Conservation (phyloP, 495 filamentous ascomycete genomes). For the Talaromyces stipitatus region DNA sequence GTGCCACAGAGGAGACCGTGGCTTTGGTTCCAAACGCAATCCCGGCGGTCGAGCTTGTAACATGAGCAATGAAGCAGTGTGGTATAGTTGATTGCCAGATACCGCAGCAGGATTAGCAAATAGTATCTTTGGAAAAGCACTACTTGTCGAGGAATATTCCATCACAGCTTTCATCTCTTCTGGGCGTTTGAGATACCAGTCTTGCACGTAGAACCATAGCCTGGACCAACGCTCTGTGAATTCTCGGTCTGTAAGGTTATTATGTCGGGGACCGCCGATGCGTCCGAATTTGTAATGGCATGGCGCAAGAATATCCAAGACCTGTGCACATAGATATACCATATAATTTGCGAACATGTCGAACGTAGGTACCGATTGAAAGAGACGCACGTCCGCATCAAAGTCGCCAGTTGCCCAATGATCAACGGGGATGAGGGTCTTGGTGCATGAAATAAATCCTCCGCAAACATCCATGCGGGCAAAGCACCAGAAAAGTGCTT, state of each 20-base stretch:
- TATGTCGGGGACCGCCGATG: not conserved
- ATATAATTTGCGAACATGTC: constrained; percentile 35
- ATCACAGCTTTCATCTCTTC: not conserved
- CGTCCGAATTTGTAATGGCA: not conserved
- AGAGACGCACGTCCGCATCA: constrained; percentile 8
- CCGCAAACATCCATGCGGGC: constrained; percentile 42
- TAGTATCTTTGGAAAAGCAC: constrained; percentile 27
- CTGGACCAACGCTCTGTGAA: not conserved
- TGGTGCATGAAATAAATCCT: constrained; percentile 34
- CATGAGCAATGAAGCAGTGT: constrained; percentile 34
- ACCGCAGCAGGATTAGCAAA: constrained; percentile 32
- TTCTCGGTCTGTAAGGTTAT: not conserved
- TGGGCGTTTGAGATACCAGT: constrained; percentile 1
- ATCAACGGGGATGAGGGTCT: constrained; percentile 26
- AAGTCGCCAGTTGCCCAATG: constrained; percentile 25
- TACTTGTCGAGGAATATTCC: not conserved
- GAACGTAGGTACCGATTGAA: constrained; percentile 7
- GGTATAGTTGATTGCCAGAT: constrained; percentile 34
- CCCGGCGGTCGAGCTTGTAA: constrained; percentile 14
- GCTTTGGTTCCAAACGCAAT: constrained; percentile 9
- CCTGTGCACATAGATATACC: constrained; percentile 34
- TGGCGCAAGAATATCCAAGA: constrained; percentile 22
- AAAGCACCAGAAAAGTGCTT: constrained; percentile 42
- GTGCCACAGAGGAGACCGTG: constrained; percentile 33
- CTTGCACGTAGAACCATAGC: not conserved